Evolutionary conservation across 1,284 basidiomycete species (phyloP).

Genomic region (Schizophyllum commune): DNA sequence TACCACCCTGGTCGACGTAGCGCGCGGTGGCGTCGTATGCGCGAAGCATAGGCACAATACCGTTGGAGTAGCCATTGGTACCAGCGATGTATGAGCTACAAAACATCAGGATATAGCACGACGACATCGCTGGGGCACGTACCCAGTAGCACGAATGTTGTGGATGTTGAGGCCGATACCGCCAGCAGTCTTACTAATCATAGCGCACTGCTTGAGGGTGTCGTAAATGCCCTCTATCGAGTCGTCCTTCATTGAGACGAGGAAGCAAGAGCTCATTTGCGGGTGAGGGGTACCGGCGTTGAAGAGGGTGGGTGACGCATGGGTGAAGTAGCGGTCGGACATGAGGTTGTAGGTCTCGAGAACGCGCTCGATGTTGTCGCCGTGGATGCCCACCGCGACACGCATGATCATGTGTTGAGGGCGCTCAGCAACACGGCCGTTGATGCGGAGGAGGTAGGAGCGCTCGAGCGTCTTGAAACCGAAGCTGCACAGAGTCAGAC

Average conservation of each 20-base stretch:
- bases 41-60: slow-evolving; percentile 98
- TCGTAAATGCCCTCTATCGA: slow-evolving; percentile 99
- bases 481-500: slow-evolving; percentile 51
- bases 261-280: slow-evolving; percentile 96
- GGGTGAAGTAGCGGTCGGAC: slow-evolving; percentile 97
- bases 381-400: slow-evolving; percentile 97
- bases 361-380: slow-evolving; percentile 81
- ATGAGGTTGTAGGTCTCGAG: slow-evolving; percentile 93
- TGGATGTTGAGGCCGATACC: slow-evolving; percentile 97
- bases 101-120: slow-evolving; percentile 7
- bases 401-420: slow-evolving; percentile 99
- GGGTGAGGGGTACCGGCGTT: slow-evolving; percentile 96
- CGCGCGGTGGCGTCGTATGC: slow-evolving; percentile 98
- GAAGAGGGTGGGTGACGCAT: slow-evolving; percentile 97
- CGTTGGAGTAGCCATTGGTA: slow-evolving; percentile 97
- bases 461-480: slow-evolving; percentile 99
- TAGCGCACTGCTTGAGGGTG: slow-evolving; percentile 96
- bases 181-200: slow-evolving; percentile 99
- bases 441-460: slow-evolving; percentile 92
- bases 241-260: slow-evolving; percentile 98
- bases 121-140: slow-evolving; percentile 20
- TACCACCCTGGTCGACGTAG: slow-evolving; percentile 99
- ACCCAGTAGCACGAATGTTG: slow-evolving; percentile 95
- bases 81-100: slow-evolving; percentile 82
- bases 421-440: slow-evolving; percentile 93